A percentile compares a stretch with the other conserved stretches of the same genome.
Evolutionary conservation across 495 filamentous ascomycete species (phyloP).

Genomic region (Glonium stellatum): DNA sequence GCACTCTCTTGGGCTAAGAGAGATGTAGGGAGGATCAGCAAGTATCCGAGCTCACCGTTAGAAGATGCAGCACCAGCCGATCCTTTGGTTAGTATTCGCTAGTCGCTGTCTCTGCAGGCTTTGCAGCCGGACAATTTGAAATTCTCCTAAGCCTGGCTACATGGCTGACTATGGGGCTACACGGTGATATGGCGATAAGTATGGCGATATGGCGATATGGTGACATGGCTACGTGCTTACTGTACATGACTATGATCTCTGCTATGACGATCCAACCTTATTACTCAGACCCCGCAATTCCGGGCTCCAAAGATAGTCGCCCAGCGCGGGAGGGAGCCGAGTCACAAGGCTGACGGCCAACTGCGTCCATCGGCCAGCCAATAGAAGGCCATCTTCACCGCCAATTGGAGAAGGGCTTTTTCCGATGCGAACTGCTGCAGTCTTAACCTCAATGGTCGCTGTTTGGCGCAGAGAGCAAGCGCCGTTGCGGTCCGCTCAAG

Average conservation of each 20-base stretch:
- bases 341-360: slow-evolving; percentile 2
- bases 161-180: too few relatives aligned
- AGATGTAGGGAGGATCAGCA: background rate
- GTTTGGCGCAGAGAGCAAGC: background rate
- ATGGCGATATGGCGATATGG: too few relatives aligned
- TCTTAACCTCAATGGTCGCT: background rate
- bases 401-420: slow-evolving; percentile 14
- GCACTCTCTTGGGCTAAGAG: background rate
- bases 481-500: background rate
- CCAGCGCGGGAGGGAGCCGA: background rate
- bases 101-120: background rate
- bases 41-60: background rate
- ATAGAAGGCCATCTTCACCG: slow-evolving; percentile 20
- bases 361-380: slow-evolving; percentile 13
- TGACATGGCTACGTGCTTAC: too few relatives aligned
- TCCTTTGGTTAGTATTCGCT: background rate
- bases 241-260: too few relatives aligned
- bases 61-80: background rate
- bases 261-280: background rate
- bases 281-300: background rate
- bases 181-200: too few relatives aligned
- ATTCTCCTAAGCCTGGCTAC: background rate
- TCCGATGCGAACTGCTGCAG: slow-evolving; percentile 20
- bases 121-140: background rate
- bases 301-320: too few relatives aligned